Evolutionary conservation across 2,329 filamentous ascomycete genomes (phyloP), one percentile per base, ranked within the genome.

Genomic region (Bipolaris cookei): DNA sequence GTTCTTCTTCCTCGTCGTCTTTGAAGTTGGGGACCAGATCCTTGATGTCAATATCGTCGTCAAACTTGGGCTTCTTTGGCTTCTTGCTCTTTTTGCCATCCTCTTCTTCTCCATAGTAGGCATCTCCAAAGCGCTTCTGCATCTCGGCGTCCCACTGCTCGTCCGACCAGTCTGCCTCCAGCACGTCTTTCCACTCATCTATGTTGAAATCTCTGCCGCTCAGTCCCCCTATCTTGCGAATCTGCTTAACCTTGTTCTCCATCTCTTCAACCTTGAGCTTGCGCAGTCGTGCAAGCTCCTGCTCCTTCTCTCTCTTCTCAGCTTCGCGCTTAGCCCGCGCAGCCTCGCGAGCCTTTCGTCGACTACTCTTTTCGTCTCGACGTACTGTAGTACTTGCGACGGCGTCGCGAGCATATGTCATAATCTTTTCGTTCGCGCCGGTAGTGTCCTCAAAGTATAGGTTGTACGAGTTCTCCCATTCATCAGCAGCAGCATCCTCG

Each of bases 41-140:
- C 59, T 90, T 92, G 79, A 99, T 98, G 73, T 98, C 93, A 68
- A 99, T 97, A 73, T 99, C 95, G 70, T 98, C 92, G 68, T 97
- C 91, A 90, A 94, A 99, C 61, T 87, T 90, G 8, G 91, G 92
- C 79, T 96, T 96, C 82, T 91, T 92, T 8, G 84, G 78, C 64
- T 86, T 87, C 71, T 85, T 87, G 55, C 51, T 32, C 51, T 58
- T 58, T 20, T 59, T 66, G 47, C 72, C 55, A 3, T 28, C 79
- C 6, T 77, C 82, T 3, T 69, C 72, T 2, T 69, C 72, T 10
- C 88, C 90, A 69, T 99, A 99, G 79, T 99, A 99, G 8, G 90
- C 85, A 13, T 97, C 91, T 52, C 91, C 92, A 70, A 99, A 99
- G 14, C 88, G 85, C 75, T 88, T 90, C 70, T 84, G 84, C 92